Base-by-base conservation (phyloP, 345 rosid genomes). In the Pseudoturritis turrita region DNA sequence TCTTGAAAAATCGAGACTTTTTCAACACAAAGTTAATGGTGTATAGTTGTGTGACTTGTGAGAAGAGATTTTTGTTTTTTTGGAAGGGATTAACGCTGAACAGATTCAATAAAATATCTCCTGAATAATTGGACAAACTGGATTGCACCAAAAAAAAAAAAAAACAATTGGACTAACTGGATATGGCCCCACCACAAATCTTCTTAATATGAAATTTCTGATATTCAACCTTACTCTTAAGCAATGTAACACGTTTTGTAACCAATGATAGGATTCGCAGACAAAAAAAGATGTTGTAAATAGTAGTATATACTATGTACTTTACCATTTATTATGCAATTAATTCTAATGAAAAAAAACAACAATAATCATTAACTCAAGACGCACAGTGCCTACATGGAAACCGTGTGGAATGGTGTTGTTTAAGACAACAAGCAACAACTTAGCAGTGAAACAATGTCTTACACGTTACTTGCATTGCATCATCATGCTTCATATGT, bases 391-490 rank as follows among this genome's bases (percentile, higher is more conserved):
- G 37, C 9, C 5, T 39, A 22, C 29, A 57, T 41, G 13, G 5
- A 13, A 60, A 60, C 19, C 67, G 75, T 71, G 75, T 71, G 22
- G 64, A 23, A 23, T 47, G n/a, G 39, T 19, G 37, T 23, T 40
- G 60, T 61, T 69, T n/a, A 57, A 6, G 21, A n/a, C 45, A 68
- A 45, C 40, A 51, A 37, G 73, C 51, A 28, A 44, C 35, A 33
- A 62, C n/a, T n/a, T n/a, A 17, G 35, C 28, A 49, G 17, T 12
- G 17, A 65, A 58, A 4, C 41, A 58, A 15, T 58, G 66, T 59
- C 56, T 17, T 9, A 40, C 68, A 71, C 75, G 75, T 39, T 37
- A 71, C 40, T 25, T 53, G 63, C 36, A 63, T 39, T 18, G 17
- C 12, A 37, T 43, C 47, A 18, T 19, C 39, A 22, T 22, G 63